Evolutionary conservation across 2,329 filamentous ascomycete species (phyloP).

Genomic region (Colletotrichum sp.): DNA sequence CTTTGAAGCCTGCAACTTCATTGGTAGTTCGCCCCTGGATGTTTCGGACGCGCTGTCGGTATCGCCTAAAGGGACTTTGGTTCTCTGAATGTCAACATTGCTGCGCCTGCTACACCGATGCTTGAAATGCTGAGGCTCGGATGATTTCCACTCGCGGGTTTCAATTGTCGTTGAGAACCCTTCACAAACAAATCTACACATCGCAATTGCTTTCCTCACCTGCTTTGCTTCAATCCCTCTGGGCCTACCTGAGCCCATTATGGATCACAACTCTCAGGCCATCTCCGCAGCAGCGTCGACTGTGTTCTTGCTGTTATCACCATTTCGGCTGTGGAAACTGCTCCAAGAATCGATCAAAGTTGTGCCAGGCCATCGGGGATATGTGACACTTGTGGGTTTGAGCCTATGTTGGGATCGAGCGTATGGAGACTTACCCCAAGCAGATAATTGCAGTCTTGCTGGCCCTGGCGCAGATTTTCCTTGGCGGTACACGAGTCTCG

Average conservation of each 20-base stretch:
- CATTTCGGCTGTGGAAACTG: not conserved
- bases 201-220: not conserved
- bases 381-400: not conserved
- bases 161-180: not conserved
- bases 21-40: not conserved
- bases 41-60: not conserved
- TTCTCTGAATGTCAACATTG: not conserved
- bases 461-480: not conserved
- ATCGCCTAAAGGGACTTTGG: not conserved
- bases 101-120: not conserved
- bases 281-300: not conserved
- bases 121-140: not conserved
- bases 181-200: not conserved
- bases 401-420: not conserved
- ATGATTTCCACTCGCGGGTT: not conserved
- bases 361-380: not conserved
- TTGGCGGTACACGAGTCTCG: not conserved
- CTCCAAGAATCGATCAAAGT: not conserved
- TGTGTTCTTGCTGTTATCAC: not conserved
- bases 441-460: not conserved
- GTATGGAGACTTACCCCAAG: not conserved
- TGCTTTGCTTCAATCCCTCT: not conserved
- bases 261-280: not conserved
- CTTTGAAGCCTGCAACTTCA: too few relatives aligned
- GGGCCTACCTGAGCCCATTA: not conserved